Evolutionary conservation across 176 grass and related monocot genomes (phyloP).

Genomic region (Olyra latifolia): DNA sequence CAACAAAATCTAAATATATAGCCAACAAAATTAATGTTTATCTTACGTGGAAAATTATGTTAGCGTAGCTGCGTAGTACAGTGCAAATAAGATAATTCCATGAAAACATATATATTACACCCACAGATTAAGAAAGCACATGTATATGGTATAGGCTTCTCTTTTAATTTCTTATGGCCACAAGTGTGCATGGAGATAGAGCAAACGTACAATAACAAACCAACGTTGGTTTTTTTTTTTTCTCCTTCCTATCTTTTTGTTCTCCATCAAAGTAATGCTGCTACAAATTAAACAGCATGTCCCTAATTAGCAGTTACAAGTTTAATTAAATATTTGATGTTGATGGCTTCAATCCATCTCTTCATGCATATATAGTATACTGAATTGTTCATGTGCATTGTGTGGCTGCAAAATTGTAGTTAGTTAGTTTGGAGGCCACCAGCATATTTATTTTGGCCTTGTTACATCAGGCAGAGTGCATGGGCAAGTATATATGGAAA

Average conservation of each 20-base stretch:
- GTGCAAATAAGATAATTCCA: neutral
- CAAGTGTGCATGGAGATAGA: neutral
- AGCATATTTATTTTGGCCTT: slow-evolving; percentile 9
- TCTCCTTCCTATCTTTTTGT: neutral
- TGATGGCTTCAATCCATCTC: neutral
- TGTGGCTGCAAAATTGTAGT: neutral
- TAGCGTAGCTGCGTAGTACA: neutral
- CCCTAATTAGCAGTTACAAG: neutral
- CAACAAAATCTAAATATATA: neutral
- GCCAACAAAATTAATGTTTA: neutral
- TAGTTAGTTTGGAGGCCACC: slow-evolving; percentile 3
- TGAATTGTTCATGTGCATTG: neutral
- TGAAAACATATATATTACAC: neutral
- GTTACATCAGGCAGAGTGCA: neutral
- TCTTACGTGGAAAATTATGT: neutral
- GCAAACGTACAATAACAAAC: neutral
- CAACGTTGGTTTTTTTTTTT: neutral
- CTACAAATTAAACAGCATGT: neutral
- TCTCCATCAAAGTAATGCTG: neutral
- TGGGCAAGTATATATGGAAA: neutral
- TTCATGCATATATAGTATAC: neutral
- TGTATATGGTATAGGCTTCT: neutral
- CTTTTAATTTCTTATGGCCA: neutral
- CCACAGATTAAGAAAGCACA: neutral
- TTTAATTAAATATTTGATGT: neutral